Conservation (phyloP, 495 filamentous ascomycete genomes). For the Xanthoparmelia taractica region DNA sequence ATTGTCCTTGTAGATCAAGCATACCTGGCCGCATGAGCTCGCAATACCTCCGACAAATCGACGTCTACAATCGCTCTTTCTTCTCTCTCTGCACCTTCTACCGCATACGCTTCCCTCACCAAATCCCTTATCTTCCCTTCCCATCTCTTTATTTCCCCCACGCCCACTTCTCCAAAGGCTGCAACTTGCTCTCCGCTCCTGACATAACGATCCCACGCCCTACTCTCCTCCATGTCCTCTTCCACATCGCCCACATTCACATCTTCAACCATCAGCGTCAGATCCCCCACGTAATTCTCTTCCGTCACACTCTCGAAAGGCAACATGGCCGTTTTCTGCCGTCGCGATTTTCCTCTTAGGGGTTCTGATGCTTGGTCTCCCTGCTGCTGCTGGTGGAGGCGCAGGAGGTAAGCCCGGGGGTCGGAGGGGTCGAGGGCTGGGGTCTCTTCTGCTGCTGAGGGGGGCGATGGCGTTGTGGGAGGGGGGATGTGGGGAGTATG, state of each 20-base stretch:
- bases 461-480: neutral
- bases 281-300: slow-evolving; percentile 2
- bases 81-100: slow-evolving; percentile 5
- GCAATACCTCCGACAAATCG: slow-evolving; percentile 5
- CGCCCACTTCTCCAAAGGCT: neutral
- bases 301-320: slow-evolving; percentile 19
- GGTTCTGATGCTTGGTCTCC: neutral
- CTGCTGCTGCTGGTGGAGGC: slow-evolving; percentile 12
- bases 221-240: neutral
- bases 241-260: neutral
- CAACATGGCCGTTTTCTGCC: slow-evolving; percentile 14
- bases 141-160: slow-evolving; percentile 10
- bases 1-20: neutral
- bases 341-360: neutral
- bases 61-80: slow-evolving; percentile 4
- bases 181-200: neutral
- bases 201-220: slow-evolving; percentile 6
- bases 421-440: slow-evolving; percentile 13
- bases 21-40: neutral
- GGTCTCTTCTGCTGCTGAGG: neutral
- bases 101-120: slow-evolving; percentile 8
- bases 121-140: slow-evolving; percentile 14
- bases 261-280: slow-evolving; percentile 7
- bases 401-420: slow-evolving; percentile 25
- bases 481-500: slow-evolving; percentile 2